Evolutionary conservation across 78 protist genomes (phyloP).

Genomic region (Chrysochromulina parva): DNA sequence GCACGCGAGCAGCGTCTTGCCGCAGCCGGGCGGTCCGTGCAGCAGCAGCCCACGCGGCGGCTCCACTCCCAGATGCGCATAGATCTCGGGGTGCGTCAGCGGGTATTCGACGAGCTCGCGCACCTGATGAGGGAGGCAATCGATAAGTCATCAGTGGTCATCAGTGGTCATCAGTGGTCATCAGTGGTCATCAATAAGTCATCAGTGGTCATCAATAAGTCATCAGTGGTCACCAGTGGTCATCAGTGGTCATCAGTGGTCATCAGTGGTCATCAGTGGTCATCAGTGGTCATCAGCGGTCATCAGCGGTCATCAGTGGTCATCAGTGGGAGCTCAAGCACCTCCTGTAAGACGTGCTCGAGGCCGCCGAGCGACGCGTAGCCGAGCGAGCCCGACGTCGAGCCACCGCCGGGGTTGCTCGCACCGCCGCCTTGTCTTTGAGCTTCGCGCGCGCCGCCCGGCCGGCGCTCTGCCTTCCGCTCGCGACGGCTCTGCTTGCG

Average conservation of each 20-base stretch:
- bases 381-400: conserved; percentile 49
- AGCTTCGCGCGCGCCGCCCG: no score
- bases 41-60: conserved; percentile 88
- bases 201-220: no score
- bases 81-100: conserved; percentile 84
- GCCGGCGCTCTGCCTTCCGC: neutral
- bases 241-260: no score
- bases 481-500: neutral
- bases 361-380: conserved; percentile 82
- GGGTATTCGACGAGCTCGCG: conserved; percentile 87
- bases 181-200: neutral
- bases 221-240: no score
- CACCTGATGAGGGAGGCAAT: conserved; percentile 61
- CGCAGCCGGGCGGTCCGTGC: conserved; percentile 97
- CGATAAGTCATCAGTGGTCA: conserved; percentile 4
- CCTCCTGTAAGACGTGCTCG: conserved; percentile 64
- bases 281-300: no score
- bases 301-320: no score
- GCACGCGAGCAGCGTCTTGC: conserved; percentile 90
- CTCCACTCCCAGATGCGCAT: conserved; percentile 69
- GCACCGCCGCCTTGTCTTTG: no score
- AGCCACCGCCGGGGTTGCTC: neutral
- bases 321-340: conserved; percentile 63
- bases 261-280: no score
- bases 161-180: neutral